Conservation (phyloP, 2,329 filamentous ascomycete genomes). For the Aspergillus unguis region DNA sequence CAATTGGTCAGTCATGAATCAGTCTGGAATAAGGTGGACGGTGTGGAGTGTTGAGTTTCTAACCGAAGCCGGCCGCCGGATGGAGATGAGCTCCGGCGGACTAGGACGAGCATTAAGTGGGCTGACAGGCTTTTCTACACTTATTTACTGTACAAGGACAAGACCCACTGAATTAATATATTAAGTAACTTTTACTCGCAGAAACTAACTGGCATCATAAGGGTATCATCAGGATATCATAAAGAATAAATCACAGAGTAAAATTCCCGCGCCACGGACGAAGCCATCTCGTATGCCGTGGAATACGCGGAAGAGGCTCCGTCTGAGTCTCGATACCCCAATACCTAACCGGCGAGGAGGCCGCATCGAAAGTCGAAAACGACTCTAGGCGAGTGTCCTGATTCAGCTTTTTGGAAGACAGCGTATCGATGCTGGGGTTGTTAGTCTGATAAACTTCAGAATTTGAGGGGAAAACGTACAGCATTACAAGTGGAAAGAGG, state of each 20-base stretch:
- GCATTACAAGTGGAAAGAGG: slow-evolving; percentile 10
- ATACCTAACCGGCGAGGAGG: not conserved
- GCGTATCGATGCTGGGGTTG: slow-evolving; percentile 2
- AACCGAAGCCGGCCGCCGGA: too few relatives aligned
- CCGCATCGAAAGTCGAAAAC: slow-evolving; percentile 1
- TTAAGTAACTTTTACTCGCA: too few relatives aligned
- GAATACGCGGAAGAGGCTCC: slow-evolving; percentile 1
- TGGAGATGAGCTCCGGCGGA: too few relatives aligned
- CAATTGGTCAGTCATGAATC: too few relatives aligned
- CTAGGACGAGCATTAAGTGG: too few relatives aligned
- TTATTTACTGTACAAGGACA: too few relatives aligned
- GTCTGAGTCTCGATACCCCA: slow-evolving; percentile 5
- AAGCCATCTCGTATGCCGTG: slow-evolving; percentile 4
- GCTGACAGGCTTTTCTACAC: too few relatives aligned
- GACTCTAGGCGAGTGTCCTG: slow-evolving; percentile 1
- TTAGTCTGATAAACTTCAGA: not conserved
- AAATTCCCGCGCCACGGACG: not conserved
- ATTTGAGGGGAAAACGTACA: not conserved
- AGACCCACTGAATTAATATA: too few relatives aligned
- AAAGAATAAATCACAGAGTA: not conserved
- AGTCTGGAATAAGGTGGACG: too few relatives aligned
- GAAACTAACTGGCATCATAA: not conserved
- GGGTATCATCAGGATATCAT: not conserved
- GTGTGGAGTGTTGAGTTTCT: too few relatives aligned
- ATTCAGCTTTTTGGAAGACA: slow-evolving; percentile 7